A percentile compares a stretch with the other conserved stretches of the same genome.
Conservation (phyloP, 345 rosid species). For the Hirschfeldia incana region DNA sequence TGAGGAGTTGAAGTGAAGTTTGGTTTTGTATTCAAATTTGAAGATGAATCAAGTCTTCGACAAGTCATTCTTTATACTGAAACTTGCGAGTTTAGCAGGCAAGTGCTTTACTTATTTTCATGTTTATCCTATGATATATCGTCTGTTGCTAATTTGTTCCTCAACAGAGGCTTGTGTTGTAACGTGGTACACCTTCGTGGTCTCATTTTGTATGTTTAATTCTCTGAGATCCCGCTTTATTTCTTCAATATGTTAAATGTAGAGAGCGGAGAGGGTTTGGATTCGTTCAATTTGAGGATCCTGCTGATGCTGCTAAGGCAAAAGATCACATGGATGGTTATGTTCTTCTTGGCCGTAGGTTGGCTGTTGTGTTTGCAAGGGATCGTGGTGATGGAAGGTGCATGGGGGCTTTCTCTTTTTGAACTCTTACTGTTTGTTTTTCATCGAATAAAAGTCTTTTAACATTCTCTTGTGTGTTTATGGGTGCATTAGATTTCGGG, state of each 20-base stretch:
- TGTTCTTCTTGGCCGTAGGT: constrained; percentile 81
- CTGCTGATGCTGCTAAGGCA: constrained; percentile 91
- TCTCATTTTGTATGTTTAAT: constrained; percentile 8
- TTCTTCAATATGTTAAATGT: constrained; percentile 29
- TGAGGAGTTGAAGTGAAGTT: constrained; percentile 94
- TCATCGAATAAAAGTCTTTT: neutral
- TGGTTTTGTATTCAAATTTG: constrained; percentile 86
- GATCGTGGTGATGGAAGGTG: constrained; percentile 65
- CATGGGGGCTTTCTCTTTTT: neutral
- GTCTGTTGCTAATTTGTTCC: constrained; percentile 36
- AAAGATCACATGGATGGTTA: constrained; percentile 94
- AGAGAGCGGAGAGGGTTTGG: constrained; percentile 99
- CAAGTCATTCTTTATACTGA: constrained; percentile 65
- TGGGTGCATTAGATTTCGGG: constrained; percentile 38
- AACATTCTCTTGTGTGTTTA: neutral
- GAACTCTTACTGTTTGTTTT: neutral
- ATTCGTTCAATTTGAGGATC: constrained; percentile 82
- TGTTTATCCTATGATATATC: constrained; percentile 63
- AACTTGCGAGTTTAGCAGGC: constrained; percentile 95
- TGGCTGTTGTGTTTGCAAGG: constrained; percentile 95
- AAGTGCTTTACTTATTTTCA: constrained; percentile 71
- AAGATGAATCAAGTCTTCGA: constrained; percentile 63
- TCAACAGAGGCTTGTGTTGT: constrained; percentile 1
- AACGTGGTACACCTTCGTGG: constrained; percentile 8
- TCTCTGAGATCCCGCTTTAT: constrained; percentile 15